phyloP scores from a whole-genome alignment of 306 rosid species.

The Lablab purpureus region DNA sequence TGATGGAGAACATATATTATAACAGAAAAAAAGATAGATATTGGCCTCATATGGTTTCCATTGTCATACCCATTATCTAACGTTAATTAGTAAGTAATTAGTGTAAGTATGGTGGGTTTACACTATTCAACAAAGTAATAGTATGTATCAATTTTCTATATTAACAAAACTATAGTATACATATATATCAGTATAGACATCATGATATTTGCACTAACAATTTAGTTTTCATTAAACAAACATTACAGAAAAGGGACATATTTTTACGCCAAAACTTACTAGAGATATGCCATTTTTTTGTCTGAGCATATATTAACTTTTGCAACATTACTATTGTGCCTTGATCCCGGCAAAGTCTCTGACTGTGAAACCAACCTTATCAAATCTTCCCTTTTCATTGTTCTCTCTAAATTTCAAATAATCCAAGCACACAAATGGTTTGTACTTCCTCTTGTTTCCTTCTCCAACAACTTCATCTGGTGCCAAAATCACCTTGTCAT shows the following conservation, averaged over 20 bases:
- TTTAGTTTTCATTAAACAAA: not conserved
- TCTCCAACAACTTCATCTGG: conserved; percentile 80
- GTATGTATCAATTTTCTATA: too few relatives aligned
- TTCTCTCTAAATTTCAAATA: conserved; percentile 83
- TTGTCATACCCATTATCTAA: too few relatives aligned
- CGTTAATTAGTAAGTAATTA: too few relatives aligned
- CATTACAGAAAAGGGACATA: too few relatives aligned
- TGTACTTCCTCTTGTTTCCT: conserved; percentile 58
- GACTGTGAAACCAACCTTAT: conserved; percentile 88
- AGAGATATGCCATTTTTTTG: not conserved
- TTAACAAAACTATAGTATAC: too few relatives aligned
- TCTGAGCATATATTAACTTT: not conserved
- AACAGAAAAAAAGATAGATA: too few relatives aligned
- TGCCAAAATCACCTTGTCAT: conserved; percentile 66
- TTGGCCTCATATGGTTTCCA: too few relatives aligned
- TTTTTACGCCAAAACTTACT: too few relatives aligned
- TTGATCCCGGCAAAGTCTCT: conserved; percentile 76
- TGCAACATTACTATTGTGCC: conserved; percentile 36
- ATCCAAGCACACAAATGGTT: conserved; percentile 72
- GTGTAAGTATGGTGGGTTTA: too few relatives aligned
- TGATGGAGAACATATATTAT: too few relatives aligned
- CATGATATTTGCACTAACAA: not conserved
- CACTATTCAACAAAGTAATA: too few relatives aligned
- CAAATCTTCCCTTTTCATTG: conserved; percentile 78
- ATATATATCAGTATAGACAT: too few relatives aligned